Conservation (phyloP, 371 early-diverging fungal genomes). For the Mucor mucedo region DNA sequence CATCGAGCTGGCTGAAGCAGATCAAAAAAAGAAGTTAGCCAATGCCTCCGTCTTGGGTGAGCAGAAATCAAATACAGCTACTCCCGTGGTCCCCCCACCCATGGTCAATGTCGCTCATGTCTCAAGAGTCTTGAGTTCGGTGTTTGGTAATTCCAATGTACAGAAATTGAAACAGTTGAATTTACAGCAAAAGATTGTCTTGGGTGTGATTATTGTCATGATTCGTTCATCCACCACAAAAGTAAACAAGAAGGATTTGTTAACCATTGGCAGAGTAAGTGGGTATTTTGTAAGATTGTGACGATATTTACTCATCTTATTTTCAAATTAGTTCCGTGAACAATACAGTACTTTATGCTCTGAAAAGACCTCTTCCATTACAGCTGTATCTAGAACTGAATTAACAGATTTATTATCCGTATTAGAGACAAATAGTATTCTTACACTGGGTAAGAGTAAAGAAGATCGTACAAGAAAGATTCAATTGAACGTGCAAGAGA, state of each 20-base stretch:
- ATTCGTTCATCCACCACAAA: conserved; percentile 22
- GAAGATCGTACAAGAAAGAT: conserved; percentile 58
- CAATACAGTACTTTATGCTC: conserved; percentile 60
- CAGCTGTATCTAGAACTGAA: conserved; percentile 77
- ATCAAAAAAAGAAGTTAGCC: conserved; percentile 44
- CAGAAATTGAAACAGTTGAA: conserved; percentile 72
- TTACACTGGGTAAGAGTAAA: conserved; percentile 57
- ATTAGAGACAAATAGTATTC: conserved; percentile 77
- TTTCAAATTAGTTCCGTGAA: conserved; percentile 55
- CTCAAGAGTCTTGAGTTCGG: conserved; percentile 67
- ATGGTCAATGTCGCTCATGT: conserved; percentile 85
- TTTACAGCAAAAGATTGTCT: conserved; percentile 82
- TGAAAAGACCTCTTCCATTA: conserved; percentile 48
- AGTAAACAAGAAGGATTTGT: conserved; percentile 48
- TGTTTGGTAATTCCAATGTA: conserved; percentile 68
- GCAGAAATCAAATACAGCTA: conserved; percentile 18
- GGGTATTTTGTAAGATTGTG: conserved; percentile 20
- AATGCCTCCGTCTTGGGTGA: conserved; percentile 26
- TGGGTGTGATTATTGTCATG: conserved; percentile 60
- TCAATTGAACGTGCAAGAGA: conserved; percentile 50
- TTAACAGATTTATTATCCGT: conserved; percentile 74
- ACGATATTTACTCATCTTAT: not conserved
- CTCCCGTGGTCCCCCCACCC: conserved; percentile 37
- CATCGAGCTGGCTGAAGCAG: conserved; percentile 79
- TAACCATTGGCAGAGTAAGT: conserved; percentile 57